phyloP scores from a whole-genome alignment of 2,329 filamentous ascomycete genomes.

The Penicillium concentricum region DNA sequence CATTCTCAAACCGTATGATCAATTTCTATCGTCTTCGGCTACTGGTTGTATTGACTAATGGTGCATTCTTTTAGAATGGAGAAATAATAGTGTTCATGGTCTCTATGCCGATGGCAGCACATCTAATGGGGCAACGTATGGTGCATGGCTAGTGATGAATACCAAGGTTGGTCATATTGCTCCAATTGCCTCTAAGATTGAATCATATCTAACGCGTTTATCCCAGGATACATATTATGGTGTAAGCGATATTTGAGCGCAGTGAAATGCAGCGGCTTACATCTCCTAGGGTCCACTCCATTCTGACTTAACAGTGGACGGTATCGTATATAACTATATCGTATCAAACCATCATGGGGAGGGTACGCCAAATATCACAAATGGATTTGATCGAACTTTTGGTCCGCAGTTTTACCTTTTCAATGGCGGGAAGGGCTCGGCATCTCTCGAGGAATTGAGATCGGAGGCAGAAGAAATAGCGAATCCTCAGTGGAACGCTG shows the following conservation, averaged over 20 bases:
- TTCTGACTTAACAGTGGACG: slow-evolving; percentile 63
- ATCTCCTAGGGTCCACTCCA: slow-evolving; percentile 53
- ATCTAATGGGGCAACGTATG: slow-evolving; percentile 54
- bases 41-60: background rate
- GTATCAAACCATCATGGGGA: slow-evolving; percentile 64
- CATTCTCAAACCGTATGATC: slow-evolving; percentile 51
- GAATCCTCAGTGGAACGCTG: slow-evolving; percentile 54
- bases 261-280: background rate
- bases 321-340: slow-evolving; percentile 66
- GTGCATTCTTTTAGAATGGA: slow-evolving; percentile 41
- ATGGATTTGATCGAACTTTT: slow-evolving; percentile 65
- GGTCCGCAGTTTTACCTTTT: slow-evolving; percentile 65
- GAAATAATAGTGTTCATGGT: slow-evolving; percentile 59
- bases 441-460: slow-evolving; percentile 50
- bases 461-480: slow-evolving; percentile 56
- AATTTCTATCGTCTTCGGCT: background rate
- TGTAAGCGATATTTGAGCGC: slow-evolving; percentile 9
- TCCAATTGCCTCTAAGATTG: background rate
- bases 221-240: slow-evolving; percentile 31
- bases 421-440: slow-evolving; percentile 54
- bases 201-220: background rate
- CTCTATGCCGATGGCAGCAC: slow-evolving; percentile 53
- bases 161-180: slow-evolving; percentile 57
- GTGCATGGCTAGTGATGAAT: slow-evolving; percentile 65
- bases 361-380: slow-evolving; percentile 62